Conservation (phyloP, 768 basidiomycete species). For the Trametopsis cervina region DNA sequence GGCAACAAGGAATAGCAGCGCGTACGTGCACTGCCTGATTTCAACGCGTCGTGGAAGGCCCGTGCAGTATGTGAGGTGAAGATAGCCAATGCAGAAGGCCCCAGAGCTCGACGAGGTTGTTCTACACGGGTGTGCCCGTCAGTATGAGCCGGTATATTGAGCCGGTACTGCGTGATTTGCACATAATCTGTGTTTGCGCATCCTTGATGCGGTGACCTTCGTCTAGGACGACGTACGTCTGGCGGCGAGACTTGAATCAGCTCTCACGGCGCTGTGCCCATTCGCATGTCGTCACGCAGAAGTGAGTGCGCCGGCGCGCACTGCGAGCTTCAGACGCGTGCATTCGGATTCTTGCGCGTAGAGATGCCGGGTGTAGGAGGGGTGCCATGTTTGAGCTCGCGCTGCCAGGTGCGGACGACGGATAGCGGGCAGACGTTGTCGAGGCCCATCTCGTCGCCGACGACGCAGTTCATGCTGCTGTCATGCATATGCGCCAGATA, state of each 20-base stretch:
- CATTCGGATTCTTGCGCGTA: slow-evolving; percentile 53
- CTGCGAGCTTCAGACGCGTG: slow-evolving; percentile 38
- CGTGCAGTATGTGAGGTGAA: slow-evolving; percentile 38
- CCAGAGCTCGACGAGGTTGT: slow-evolving; percentile 56
- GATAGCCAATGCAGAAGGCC: slow-evolving; percentile 48
- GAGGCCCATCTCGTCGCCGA: slow-evolving; percentile 68
- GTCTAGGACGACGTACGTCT: slow-evolving; percentile 54
- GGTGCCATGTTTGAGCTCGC: too few relatives aligned
- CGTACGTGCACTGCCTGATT: slow-evolving; percentile 44
- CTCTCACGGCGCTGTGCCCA: slow-evolving; percentile 45
- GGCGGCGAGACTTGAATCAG: slow-evolving; percentile 57
- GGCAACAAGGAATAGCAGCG: slow-evolving; percentile 38
- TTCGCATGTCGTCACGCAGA: slow-evolving; percentile 69
- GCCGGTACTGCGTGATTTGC: slow-evolving; percentile 48
- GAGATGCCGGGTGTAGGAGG: slow-evolving; percentile 47
- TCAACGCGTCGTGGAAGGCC: slow-evolving; percentile 45
- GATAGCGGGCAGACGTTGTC: slow-evolving; percentile 71
- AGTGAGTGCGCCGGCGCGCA: slow-evolving; percentile 30
- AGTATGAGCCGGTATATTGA: slow-evolving; percentile 56
- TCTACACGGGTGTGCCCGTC: slow-evolving; percentile 71
- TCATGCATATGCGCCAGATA: slow-evolving; percentile 62
- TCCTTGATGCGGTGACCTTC: slow-evolving; percentile 75
- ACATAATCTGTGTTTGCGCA: slow-evolving; percentile 43
- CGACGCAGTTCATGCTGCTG: slow-evolving; percentile 68
- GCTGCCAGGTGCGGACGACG: slow-evolving; percentile 49